Base-by-base conservation (phyloP, 352 stramenopile genomes). In the Phytophthora constricta region DNA sequence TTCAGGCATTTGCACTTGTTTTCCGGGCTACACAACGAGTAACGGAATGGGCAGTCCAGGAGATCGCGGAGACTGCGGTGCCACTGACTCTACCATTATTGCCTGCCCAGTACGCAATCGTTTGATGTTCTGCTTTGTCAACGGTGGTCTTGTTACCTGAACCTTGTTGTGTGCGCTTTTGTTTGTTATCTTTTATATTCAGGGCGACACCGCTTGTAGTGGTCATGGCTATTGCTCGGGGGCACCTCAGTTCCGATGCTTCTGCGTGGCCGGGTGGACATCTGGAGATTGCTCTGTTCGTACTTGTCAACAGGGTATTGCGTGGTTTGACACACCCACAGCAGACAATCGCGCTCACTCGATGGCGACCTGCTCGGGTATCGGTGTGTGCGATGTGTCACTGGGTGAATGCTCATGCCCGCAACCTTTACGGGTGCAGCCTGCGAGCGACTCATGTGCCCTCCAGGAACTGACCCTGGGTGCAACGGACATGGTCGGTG, bases 1-100 rank as follows among this genome's bases (percentile, higher is more conserved):
- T 25, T 89, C 81, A 17, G 94, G 92, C 39, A 74, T 95, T 25
- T 98, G 94, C 65, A 79, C 64, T 7, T 98, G 94, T 70, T 97
- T 86, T 74, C 47, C 65, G 5, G 84, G 81, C 9, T 98, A 87
- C 62, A 94, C 81, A 13, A 96, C 84, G 16, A 93, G 84, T 52
- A 69, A 80, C 22, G 84, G 86, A 52, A 61, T 76, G 27, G 86
- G 84, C 0, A 56, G 47, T 5, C 68, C 70, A 22, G 86, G 86
- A 3, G 74, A 89, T 26, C 82, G 86, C 17, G 83, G 85, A n/a
- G 86, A 94, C 70, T 94, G 86, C 19, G 86, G 86, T 17, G 77
- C 83, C 17, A 67, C 79, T 5, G 63, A 81, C 42, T 67, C 69
- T 2, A 79, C 77, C 19, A 82, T 90, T 34, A 85, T 77, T 33